A percentile compares a stretch with the other conserved stretches of the same genome.
These are phyloP conservation scores for Dipodascopsis uninucleata DNA, from an alignment of 805 yeast species.

Conservation along the genomic window DNA sequence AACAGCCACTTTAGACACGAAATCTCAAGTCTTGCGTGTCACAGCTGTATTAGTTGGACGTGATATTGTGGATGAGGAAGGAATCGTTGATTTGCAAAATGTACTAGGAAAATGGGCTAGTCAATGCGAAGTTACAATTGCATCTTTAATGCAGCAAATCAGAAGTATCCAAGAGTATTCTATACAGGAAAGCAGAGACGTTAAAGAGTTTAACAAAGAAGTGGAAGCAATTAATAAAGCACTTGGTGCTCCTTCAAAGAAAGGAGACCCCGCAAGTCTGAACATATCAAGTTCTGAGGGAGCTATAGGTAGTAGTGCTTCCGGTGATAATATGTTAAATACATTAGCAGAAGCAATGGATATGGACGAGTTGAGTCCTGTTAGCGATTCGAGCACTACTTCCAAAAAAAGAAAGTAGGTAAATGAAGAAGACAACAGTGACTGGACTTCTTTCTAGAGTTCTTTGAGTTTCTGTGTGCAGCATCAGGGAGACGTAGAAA, in stretches of 20 bases:
- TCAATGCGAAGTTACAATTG: slow-evolving; percentile 14
- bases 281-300: no score
- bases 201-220: slow-evolving; percentile 17
- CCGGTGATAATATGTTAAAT: background rate
- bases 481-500: no score
- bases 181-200: slow-evolving; percentile 9
- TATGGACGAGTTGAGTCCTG: slow-evolving; percentile 29
- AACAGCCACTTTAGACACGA: slow-evolving; percentile 22
- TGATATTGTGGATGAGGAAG: slow-evolving; percentile 13
- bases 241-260: slow-evolving; percentile 5
- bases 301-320: background rate
- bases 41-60: slow-evolving; percentile 20
- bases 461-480: no score
- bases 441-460: background rate
- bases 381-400: slow-evolving; percentile 15
- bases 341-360: slow-evolving; percentile 25
- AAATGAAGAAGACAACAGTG: background rate
- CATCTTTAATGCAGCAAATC: slow-evolving; percentile 11
- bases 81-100: slow-evolving; percentile 2
- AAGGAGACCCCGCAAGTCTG: no score
- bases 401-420: slow-evolving; percentile 25
- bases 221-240: slow-evolving; percentile 16
- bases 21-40: slow-evolving; percentile 13
- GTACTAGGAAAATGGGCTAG: slow-evolving; percentile 18
- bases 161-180: slow-evolving; percentile 11